phyloP scores from a whole-genome alignment of 2,329 filamentous ascomycete genomes.

The Fusarium siculi region DNA sequence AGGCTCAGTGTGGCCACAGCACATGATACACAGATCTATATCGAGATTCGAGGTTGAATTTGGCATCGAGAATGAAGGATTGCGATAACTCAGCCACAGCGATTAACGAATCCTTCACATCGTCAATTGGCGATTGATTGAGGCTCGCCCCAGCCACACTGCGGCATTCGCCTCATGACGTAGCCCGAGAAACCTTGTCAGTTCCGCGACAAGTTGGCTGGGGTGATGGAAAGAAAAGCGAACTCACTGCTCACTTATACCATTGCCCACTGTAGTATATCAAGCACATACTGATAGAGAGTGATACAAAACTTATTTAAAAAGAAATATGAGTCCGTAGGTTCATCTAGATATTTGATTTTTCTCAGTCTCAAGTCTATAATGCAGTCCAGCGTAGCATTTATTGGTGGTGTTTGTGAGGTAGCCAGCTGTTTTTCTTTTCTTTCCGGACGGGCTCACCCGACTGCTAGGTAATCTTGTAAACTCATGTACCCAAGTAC shows the following conservation, averaged over 20 bases:
- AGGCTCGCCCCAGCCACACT: constrained; percentile 23
- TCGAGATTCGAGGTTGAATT: constrained; percentile 23
- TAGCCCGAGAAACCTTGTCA: constrained; percentile 12
- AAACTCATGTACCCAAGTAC: neutral
- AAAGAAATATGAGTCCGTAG: neutral
- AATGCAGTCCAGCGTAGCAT: neutral
- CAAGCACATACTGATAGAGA: neutral
- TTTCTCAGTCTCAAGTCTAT: neutral
- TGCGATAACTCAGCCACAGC: constrained; percentile 27
- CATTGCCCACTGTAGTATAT: neutral
- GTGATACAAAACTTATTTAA: neutral
- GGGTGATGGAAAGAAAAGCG: neutral
- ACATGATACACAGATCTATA: neutral
- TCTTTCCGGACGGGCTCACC: neutral
- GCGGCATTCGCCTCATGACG: constrained; percentile 36
- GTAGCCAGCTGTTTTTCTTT: neutral
- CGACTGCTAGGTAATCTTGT: constrained; percentile 13
- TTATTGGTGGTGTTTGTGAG: neutral
- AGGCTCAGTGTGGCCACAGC: constrained; percentile 6
- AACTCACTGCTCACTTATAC: neutral
- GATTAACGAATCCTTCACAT: constrained; percentile 16
- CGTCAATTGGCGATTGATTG: constrained; percentile 2
- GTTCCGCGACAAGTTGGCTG: neutral
- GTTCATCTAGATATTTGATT: fast-evolving
- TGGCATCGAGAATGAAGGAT: neutral